Evolutionary conservation across 2,329 filamentous ascomycete genomes (phyloP).

Genomic region (Talaromyces rugulosus): DNA sequence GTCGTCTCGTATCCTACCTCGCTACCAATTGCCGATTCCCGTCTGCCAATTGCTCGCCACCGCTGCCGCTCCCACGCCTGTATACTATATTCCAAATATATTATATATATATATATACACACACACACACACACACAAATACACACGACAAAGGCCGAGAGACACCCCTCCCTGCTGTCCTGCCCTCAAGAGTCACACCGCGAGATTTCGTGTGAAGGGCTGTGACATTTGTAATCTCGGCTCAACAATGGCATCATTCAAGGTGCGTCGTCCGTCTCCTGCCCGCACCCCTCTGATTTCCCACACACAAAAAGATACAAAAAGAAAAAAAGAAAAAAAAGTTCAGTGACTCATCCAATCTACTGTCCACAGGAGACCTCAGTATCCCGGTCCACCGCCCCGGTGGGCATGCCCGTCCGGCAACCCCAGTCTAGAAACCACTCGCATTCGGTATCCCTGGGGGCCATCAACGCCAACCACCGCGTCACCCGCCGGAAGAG

Average conservation of each 20-base stretch:
- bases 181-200: slow-evolving; percentile 10
- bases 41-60: neutral
- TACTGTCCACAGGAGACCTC: slow-evolving; percentile 34
- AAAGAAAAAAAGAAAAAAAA: neutral
- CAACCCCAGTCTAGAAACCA: slow-evolving; percentile 66
- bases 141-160: slow-evolving; percentile 13
- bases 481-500: slow-evolving; percentile 92
- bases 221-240: slow-evolving; percentile 24
- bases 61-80: neutral
- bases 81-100: neutral
- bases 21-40: neutral
- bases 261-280: slow-evolving; percentile 22
- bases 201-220: slow-evolving; percentile 7
- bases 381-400: slow-evolving; percentile 63
- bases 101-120: slow-evolving; percentile 6
- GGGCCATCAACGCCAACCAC: slow-evolving; percentile 73
- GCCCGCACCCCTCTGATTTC: neutral
- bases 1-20: neutral
- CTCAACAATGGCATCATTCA: slow-evolving; percentile 36
- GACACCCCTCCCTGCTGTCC: neutral
- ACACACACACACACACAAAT: slow-evolving; percentile 17
- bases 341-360: neutral
- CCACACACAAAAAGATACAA: neutral
- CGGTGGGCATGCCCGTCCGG: slow-evolving; percentile 58
- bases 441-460: slow-evolving; percentile 75